phyloP scores from a whole-genome alignment of 2,329 filamentous ascomycete genomes.

The Aureobasidium lini region DNA sequence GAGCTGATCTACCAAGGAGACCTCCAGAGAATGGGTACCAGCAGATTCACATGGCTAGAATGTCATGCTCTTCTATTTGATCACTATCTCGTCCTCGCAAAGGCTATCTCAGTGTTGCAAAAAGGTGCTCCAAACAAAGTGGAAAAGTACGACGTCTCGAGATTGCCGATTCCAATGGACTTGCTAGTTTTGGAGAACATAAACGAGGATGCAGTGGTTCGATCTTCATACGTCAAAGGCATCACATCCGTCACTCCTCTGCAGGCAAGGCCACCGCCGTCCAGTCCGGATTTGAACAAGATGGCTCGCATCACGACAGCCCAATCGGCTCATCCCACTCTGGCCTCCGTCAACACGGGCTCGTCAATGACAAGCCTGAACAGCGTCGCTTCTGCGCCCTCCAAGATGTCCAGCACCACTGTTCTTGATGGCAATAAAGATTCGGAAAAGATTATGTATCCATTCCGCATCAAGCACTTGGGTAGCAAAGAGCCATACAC shows the following conservation, averaged over 20 bases:
- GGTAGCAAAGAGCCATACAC: constrained; percentile 82
- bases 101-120: constrained; percentile 53
- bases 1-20: constrained; percentile 86
- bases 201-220: constrained; percentile 84
- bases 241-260: constrained; percentile 60
- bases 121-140: constrained; percentile 65
- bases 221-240: constrained; percentile 62
- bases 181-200: constrained; percentile 85
- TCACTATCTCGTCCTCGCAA: constrained; percentile 90
- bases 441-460: constrained; percentile 74
- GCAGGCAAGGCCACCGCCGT: constrained; percentile 34
- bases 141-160: constrained; percentile 83
- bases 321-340: constrained; percentile 39
- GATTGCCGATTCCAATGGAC: constrained; percentile 94
- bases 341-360: constrained; percentile 62
- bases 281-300: constrained; percentile 32
- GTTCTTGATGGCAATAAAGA: constrained; percentile 54
- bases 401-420: constrained; percentile 36
- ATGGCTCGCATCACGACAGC: constrained; percentile 38
- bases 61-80: constrained; percentile 92
- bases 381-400: constrained; percentile 40
- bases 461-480: constrained; percentile 92
- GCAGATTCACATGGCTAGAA: constrained; percentile 87
- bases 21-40: constrained; percentile 78
- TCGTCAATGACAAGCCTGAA: constrained; percentile 47